Conservation (phyloP, 345 rosid species). For the Aethionema arabicum region DNA sequence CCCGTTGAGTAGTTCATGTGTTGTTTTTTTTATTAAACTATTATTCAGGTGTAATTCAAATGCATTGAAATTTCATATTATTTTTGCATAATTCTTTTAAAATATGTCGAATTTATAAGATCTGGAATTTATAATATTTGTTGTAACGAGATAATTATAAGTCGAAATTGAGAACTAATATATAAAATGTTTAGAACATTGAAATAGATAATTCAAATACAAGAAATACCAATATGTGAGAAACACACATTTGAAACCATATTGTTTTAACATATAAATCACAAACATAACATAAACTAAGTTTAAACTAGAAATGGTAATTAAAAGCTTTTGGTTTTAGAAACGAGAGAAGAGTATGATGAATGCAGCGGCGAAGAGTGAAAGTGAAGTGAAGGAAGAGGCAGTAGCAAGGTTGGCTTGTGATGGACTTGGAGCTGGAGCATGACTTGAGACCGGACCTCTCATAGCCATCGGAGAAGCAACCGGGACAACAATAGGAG, state of each 20-base stretch:
- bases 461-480: neutral
- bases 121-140: too few species aligned
- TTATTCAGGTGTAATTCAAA: too few species aligned
- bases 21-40: too few species aligned
- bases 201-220: constrained; percentile 6
- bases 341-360: constrained; percentile 13
- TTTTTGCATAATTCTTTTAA: too few species aligned
- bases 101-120: too few species aligned
- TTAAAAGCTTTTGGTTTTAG: constrained; percentile 17
- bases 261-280: too few species aligned
- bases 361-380: constrained; percentile 21
- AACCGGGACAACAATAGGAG: constrained; percentile 25
- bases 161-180: neutral
- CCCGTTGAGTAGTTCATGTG: too few species aligned
- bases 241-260: too few species aligned
- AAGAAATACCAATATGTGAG: too few species aligned
- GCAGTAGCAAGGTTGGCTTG: constrained; percentile 23
- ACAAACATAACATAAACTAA: neutral
- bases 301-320: constrained; percentile 1
- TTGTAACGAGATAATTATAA: too few species aligned
- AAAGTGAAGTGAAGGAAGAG: constrained; percentile 27
- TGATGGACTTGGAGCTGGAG: constrained; percentile 34
- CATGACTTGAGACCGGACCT: neutral
- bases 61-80: too few species aligned
- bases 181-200: constrained; percentile 1